phyloP scores from a whole-genome alignment of 768 basidiomycete genomes.

The Serendipita sp. region DNA sequence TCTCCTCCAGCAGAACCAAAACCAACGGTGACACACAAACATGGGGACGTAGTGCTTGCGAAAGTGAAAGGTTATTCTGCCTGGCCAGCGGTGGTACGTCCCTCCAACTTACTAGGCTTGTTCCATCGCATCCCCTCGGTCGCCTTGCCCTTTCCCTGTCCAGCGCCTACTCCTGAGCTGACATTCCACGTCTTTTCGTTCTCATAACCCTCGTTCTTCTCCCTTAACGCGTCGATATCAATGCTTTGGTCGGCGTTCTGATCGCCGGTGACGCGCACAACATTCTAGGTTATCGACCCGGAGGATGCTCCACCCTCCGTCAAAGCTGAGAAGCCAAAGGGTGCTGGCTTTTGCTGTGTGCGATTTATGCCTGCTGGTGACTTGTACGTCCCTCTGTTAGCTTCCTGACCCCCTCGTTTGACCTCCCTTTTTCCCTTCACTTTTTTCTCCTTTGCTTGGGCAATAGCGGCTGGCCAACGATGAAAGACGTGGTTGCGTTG shows the following conservation, averaged over 20 bases:
- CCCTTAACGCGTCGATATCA: not conserved
- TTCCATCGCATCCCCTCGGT: constrained; percentile 9
- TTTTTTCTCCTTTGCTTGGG: constrained; percentile 1
- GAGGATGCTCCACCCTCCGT: constrained; percentile 46
- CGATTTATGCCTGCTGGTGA: constrained; percentile 91
- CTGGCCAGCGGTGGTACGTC: constrained; percentile 87
- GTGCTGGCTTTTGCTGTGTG: constrained; percentile 47
- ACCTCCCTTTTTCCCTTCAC: not conserved
- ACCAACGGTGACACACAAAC: constrained; percentile 32
- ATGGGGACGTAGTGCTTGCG: constrained; percentile 76
- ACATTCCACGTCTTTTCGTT: not conserved
- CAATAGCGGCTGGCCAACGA: constrained; percentile 63
- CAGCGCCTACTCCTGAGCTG: not conserved
- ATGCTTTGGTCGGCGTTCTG: constrained; percentile 3
- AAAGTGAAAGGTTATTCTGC: constrained; percentile 89
- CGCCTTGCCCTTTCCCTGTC: not conserved
- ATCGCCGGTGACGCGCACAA: not conserved
- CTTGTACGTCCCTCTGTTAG: constrained; percentile 45
- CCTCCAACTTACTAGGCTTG: constrained; percentile 14
- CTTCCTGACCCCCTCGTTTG: constrained; percentile 6
- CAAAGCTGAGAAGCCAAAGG: constrained; percentile 48
- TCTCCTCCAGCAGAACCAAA: constrained; percentile 8
- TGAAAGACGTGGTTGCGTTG: constrained; percentile 69
- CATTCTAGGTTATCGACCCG: constrained; percentile 63
- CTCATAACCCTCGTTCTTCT: not conserved